phyloP scores from a whole-genome alignment of 2,329 filamentous ascomycete species.

The Aspergillus chevalieri region DNA sequence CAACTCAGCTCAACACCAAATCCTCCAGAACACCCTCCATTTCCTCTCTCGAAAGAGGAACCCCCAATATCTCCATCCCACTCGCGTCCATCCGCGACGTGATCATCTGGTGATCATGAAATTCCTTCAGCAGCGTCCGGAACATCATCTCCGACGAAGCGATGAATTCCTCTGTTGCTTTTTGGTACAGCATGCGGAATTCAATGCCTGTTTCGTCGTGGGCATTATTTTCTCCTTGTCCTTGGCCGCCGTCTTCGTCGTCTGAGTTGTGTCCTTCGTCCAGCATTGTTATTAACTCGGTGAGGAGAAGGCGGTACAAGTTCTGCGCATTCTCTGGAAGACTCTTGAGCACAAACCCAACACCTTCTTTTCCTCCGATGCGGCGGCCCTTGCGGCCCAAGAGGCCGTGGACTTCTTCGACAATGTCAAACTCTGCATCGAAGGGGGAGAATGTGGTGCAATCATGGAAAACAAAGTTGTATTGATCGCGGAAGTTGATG shows the following conservation, averaged over 20 bases:
- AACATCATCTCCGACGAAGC: slow-evolving; percentile 96
- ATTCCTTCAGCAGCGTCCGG: slow-evolving; percentile 88
- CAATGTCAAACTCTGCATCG: slow-evolving; percentile 68
- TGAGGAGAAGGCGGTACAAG: slow-evolving; percentile 76
- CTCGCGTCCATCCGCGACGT: slow-evolving; percentile 77
- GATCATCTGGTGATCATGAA: slow-evolving; percentile 97
- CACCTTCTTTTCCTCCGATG: slow-evolving; percentile 82
- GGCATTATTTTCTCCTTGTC: slow-evolving; percentile 9
- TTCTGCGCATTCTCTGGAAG: slow-evolving; percentile 87
- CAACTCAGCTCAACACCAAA: slow-evolving; percentile 36
- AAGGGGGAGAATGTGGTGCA: slow-evolving; percentile 81
- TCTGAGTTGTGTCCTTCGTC: slow-evolving; percentile 46
- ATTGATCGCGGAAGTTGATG: slow-evolving; percentile 70
- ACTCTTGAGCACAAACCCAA: slow-evolving; percentile 82
- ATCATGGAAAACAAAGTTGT: slow-evolving; percentile 88
- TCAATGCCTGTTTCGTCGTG: slow-evolving; percentile 62
- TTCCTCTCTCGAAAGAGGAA: slow-evolving; percentile 83
- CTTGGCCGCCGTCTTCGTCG: slow-evolving; percentile 42
- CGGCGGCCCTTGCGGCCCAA: slow-evolving; percentile 73
- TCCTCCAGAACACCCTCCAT: slow-evolving; percentile 86
- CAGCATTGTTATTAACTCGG: slow-evolving; percentile 69
- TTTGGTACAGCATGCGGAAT: slow-evolving; percentile 87
- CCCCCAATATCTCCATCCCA: slow-evolving; percentile 76
- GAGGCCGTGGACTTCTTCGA: slow-evolving; percentile 84
- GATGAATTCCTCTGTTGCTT: slow-evolving; percentile 93